Conservation (phyloP, 306 rosid species). For the Cucurbita pepo region DNA sequence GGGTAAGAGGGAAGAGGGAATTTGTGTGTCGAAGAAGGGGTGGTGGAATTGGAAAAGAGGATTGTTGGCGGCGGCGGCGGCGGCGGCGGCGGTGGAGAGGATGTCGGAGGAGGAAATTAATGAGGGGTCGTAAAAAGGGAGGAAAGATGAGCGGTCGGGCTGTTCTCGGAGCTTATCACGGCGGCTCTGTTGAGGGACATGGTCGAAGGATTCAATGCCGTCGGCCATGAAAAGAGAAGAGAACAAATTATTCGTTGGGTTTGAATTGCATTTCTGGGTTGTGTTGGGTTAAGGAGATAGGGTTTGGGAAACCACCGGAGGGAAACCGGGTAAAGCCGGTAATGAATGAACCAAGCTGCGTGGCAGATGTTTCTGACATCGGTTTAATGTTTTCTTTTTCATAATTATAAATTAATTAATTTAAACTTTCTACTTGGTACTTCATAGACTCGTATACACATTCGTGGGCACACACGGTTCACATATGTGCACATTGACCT, state of each 20-base stretch:
- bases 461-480: no score
- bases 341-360: constrained; percentile 24
- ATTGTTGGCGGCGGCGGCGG: background rate
- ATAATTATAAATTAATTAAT: no score
- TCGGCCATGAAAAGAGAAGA: constrained; percentile 36
- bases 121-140: constrained; percentile 2
- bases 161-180: constrained; percentile 53
- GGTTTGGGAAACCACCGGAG: constrained; percentile 38
- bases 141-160: background rate
- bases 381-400: constrained; percentile 22
- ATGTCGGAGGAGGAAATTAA: constrained; percentile 6
- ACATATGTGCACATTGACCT: no score
- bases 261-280: background rate
- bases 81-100: background rate
- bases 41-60: constrained; percentile 11
- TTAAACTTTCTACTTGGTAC: no score
- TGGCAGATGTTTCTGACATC: constrained; percentile 20
- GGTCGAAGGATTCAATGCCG: constrained; percentile 42
- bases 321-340: constrained; percentile 55
- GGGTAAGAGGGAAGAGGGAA: constrained; percentile 14
- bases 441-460: no score
- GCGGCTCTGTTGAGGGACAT: constrained; percentile 73
- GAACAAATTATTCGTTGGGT: background rate
- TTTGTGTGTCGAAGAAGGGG: constrained; percentile 28
- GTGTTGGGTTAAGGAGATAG: constrained; percentile 10